Conservation (phyloP, 2,329 filamentous ascomycete species). For the Scedosporium dehoogii region DNA sequence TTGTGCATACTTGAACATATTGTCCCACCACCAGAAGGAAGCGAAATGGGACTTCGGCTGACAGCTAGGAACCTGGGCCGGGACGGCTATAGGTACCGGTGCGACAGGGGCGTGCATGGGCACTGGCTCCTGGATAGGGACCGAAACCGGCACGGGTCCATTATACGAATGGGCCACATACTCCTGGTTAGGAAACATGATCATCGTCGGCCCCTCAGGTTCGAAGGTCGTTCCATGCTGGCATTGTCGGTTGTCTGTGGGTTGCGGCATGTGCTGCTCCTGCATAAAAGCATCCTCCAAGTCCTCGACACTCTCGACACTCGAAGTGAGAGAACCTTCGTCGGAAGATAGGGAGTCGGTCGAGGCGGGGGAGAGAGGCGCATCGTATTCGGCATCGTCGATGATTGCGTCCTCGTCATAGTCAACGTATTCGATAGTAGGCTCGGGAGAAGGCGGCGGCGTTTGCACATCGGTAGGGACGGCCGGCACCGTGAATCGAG, state of each 20-base stretch:
- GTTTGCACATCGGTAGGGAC: conserved; percentile 20
- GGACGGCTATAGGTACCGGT: conserved; percentile 10
- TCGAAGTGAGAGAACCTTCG: conserved; percentile 46
- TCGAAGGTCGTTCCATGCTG: conserved; percentile 30
- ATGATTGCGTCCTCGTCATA: conserved; percentile 35
- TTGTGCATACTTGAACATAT: conserved; percentile 42
- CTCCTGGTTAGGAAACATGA: conserved; percentile 33
- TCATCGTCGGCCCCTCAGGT: conserved; percentile 29
- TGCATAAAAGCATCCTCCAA: conserved; percentile 37
- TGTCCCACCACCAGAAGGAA: conserved; percentile 39
- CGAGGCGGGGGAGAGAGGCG: conserved; percentile 38
- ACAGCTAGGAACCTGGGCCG: conserved; percentile 24
- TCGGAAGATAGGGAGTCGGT: conserved; percentile 31
- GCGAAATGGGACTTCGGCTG: conserved; percentile 38
- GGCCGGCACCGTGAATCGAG: conserved; percentile 54
- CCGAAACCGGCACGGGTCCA: conserved; percentile 22
- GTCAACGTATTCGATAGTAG: conserved; percentile 32
- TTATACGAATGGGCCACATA: conserved; percentile 35
- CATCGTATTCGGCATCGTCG: conserved; percentile 32
- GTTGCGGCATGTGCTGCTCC: conserved; percentile 26
- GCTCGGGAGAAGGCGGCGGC: conserved; percentile 32
- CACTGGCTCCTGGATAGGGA: conserved; percentile 22
- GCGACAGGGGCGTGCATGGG: conserved; percentile 19
- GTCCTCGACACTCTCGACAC: conserved; percentile 41
- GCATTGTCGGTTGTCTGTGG: conserved; percentile 20